Conservation (phyloP, 1,139 yeast species). For the Pneumocystis murina region DNA sequence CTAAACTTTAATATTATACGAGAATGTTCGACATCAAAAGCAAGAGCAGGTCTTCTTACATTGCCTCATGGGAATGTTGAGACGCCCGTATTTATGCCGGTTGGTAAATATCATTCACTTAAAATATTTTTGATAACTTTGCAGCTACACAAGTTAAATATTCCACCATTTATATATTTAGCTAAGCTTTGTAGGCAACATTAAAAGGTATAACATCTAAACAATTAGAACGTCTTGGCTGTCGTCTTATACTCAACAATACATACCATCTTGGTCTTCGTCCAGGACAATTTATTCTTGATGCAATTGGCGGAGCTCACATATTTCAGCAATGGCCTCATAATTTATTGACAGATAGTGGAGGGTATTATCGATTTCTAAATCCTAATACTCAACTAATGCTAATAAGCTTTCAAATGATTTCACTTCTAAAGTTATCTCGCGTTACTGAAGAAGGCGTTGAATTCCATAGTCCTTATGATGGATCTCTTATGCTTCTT, state of each 20-base stretch:
- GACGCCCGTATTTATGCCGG: conserved; percentile 36
- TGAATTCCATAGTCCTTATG: conserved; percentile 31
- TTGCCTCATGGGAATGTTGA: conserved; percentile 32
- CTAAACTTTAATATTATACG: neutral
- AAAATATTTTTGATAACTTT: neutral
- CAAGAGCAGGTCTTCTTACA: conserved; percentile 30
- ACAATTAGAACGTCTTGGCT: conserved; percentile 28
- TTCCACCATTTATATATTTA: neutral
- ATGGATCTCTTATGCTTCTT: conserved; percentile 32
- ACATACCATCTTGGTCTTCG: conserved; percentile 32
- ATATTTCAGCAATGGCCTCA: conserved; percentile 29
- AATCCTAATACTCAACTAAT: neutral
- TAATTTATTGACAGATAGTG: conserved; percentile 31
- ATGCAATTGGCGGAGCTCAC: conserved; percentile 32
- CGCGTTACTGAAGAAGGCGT: conserved; percentile 34
- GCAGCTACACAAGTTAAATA: conserved; percentile 4
- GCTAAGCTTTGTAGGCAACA: conserved; percentile 25
- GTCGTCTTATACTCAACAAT: conserved; percentile 30
- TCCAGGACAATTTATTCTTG: conserved; percentile 32
- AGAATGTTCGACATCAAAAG: conserved; percentile 28
- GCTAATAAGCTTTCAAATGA: conserved; percentile 28
- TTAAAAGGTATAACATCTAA: conserved; percentile 32
- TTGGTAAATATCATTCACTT: conserved; percentile 23
- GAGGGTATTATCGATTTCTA: conserved; percentile 21
- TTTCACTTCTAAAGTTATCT: conserved; percentile 31